phyloP scores from a whole-genome alignment of 306 rosid genomes.

The Inga leiocalycina region DNA sequence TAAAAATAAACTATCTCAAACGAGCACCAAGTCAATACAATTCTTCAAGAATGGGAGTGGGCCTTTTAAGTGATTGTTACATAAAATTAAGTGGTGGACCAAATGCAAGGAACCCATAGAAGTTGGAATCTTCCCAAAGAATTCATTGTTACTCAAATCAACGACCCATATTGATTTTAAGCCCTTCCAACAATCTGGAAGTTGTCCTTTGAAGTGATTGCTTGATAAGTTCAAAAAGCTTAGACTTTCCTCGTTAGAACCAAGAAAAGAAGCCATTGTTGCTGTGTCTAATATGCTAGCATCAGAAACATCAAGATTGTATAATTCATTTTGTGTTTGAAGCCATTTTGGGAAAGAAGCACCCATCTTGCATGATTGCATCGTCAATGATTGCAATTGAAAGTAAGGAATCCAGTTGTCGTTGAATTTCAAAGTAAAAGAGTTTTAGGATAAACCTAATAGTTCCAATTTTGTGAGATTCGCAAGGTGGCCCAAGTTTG shows the following conservation, averaged over 20 bases:
- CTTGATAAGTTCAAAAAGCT: background rate
- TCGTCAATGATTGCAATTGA: fast-evolving
- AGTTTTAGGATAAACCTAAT: background rate
- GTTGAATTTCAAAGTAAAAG: background rate
- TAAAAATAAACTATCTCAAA: no score
- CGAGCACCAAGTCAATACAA: background rate
- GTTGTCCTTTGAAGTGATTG: background rate
- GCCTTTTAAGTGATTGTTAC: background rate
- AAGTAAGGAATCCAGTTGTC: slow-evolving; percentile 29
- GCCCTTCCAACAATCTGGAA: background rate
- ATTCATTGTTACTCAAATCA: background rate
- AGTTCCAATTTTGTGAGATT: fast-evolving
- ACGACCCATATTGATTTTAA: background rate
- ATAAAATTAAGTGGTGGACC: background rate
- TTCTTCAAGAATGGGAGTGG: background rate
- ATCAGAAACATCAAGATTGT: background rate
- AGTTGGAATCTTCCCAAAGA: background rate
- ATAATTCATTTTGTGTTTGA: slow-evolving; percentile 4
- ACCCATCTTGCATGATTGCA: background rate
- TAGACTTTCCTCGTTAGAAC: no score
- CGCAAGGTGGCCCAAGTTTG: background rate
- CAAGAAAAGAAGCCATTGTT: no score
- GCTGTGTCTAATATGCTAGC: background rate
- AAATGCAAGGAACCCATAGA: background rate
- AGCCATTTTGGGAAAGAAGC: slow-evolving; percentile 33